Evolutionary conservation across 2,329 filamentous ascomycete species (phyloP).

Genomic region (Venturia asperata): DNA sequence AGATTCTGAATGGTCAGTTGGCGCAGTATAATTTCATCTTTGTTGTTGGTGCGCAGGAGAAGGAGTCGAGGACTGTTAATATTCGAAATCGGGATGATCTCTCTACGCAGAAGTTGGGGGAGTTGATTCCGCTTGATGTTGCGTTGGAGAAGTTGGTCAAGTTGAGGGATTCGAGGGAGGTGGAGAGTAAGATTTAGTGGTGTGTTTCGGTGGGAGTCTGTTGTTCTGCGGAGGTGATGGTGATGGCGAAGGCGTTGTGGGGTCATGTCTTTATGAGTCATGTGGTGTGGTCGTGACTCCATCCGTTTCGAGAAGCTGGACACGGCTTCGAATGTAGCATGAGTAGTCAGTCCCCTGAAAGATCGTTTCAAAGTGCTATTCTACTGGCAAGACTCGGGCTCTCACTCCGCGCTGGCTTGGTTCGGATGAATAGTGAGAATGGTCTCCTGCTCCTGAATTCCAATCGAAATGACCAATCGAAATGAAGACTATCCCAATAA

Average conservation of each 20-base stretch:
- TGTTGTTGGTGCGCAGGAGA: slow-evolving; percentile 58
- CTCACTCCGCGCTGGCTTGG: too few relatives aligned
- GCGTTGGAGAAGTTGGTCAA: slow-evolving; percentile 47
- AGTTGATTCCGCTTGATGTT: slow-evolving; percentile 54
- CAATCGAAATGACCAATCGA: too few relatives aligned
- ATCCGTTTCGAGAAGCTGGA: too few relatives aligned
- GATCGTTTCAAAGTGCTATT: too few relatives aligned
- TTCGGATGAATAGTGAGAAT: too few relatives aligned
- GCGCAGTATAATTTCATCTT: slow-evolving; percentile 81
- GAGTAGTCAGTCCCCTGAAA: too few relatives aligned
- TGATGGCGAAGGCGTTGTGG: not conserved
- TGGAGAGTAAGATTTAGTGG: slow-evolving; percentile 15
- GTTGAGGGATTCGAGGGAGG: slow-evolving; percentile 32
- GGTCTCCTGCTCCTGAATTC: too few relatives aligned
- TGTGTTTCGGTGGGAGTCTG: too few relatives aligned
- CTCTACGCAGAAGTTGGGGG: slow-evolving; percentile 54
- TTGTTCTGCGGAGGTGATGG: not conserved
- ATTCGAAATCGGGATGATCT: slow-evolving; percentile 59
- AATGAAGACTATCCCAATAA: too few relatives aligned
- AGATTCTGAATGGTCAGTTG: slow-evolving; percentile 75
- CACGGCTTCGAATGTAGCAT: too few relatives aligned
- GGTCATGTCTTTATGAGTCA: not conserved
- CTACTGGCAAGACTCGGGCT: too few relatives aligned
- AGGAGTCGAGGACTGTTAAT: slow-evolving; percentile 52
- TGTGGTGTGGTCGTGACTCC: not conserved